Conservation (phyloP, 257 asterid species). For the Phtheirospermum japonicum region DNA sequence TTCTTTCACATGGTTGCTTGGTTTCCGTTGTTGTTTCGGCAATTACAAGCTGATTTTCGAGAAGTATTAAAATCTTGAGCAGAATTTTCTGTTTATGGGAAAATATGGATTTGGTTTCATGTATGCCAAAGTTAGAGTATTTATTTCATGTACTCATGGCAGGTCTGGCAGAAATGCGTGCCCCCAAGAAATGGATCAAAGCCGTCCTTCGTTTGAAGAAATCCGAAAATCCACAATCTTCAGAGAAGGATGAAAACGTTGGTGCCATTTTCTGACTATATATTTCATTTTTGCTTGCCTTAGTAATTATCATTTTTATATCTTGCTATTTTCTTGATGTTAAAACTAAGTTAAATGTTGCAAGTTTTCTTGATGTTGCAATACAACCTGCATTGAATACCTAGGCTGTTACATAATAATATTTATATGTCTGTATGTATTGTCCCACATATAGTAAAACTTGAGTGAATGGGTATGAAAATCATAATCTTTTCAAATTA, state of each 20-base stretch:
- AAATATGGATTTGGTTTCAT: constrained; percentile 9
- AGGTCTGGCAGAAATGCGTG: constrained; percentile 65
- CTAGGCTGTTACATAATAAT: background rate
- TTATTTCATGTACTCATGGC: constrained; percentile 24
- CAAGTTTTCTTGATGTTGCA: no score
- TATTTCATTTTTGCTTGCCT: constrained; percentile 2
- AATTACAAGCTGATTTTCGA: background rate
- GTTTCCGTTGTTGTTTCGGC: no score
- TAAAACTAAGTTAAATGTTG: no score
- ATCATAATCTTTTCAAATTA: constrained; percentile 12
- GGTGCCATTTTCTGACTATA: constrained; percentile 30
- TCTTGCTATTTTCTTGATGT: no score
- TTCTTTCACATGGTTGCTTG: no score
- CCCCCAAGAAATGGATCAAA: constrained; percentile 78
- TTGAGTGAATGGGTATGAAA: constrained; percentile 19
- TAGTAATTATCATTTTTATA: no score
- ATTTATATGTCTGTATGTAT: background rate
- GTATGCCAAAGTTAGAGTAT: constrained; percentile 1
- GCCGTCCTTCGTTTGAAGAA: constrained; percentile 67
- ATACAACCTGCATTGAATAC: background rate
- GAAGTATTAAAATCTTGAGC: background rate
- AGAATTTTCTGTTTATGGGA: no score
- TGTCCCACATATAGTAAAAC: constrained; percentile 8
- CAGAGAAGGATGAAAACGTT: constrained; percentile 61
- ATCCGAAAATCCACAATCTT: constrained; percentile 51